Evolutionary conservation across 257 asterid genomes (phyloP).

Genomic region (Coffea canephora): DNA sequence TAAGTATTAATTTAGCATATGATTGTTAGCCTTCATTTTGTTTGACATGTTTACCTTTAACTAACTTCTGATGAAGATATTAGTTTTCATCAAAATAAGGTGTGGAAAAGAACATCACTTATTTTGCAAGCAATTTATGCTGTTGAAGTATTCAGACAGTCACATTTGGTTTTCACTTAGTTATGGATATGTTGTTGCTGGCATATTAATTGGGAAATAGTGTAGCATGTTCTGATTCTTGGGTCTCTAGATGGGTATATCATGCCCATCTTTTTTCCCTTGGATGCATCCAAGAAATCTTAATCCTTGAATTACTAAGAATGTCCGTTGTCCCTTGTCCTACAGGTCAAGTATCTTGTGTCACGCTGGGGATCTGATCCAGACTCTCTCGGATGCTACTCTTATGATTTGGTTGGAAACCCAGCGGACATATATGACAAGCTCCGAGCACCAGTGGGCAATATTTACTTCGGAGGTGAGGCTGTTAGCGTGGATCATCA

Average conservation of each 20-base stretch:
- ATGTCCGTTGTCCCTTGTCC: neutral
- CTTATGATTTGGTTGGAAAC: slow-evolving; percentile 90
- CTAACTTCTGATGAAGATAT: neutral
- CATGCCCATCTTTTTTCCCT: neutral
- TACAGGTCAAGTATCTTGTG: slow-evolving; percentile 75
- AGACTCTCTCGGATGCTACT: slow-evolving; percentile 81
- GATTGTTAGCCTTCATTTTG: neutral
- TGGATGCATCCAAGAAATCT: neutral
- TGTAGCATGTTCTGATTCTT: neutral
- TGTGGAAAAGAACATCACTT: neutral
- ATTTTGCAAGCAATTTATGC: neutral
- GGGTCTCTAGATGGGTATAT: neutral
- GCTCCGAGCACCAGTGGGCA: slow-evolving; percentile 79
- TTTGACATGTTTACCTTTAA: neutral
- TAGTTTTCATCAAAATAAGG: neutral
- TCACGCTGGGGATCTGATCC: slow-evolving; percentile 93
- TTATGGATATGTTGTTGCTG: neutral
- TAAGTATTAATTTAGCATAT: slow-evolving; percentile 32
- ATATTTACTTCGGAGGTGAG: slow-evolving; percentile 94
- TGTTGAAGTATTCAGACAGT: neutral
- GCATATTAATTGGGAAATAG: neutral
- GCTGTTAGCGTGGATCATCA: slow-evolving; percentile 94
- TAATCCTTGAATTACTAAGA: slow-evolving; percentile 1
- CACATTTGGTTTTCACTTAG: too few relatives aligned
- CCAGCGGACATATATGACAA: slow-evolving; percentile 80